A percentile compares a stretch with the other conserved stretches of the same genome.
Evolutionary conservation across 2,329 filamentous ascomycete species (phyloP).

Genomic region (Periglandula ipomoeae): DNA sequence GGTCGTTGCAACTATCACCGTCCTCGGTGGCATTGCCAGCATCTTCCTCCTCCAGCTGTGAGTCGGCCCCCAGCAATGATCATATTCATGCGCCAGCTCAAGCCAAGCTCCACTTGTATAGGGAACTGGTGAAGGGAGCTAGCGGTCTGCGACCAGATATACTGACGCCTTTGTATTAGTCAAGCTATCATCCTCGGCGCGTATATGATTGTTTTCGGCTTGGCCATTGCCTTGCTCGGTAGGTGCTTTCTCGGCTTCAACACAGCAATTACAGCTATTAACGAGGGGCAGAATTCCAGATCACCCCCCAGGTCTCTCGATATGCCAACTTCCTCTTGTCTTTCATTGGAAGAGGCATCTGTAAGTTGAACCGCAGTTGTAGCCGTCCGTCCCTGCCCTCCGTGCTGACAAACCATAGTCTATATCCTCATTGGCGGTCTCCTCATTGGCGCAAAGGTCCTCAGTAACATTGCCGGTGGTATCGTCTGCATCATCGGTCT

Average conservation of each 20-base stretch:
- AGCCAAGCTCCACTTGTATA: not conserved
- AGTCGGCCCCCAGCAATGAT: constrained; percentile 21
- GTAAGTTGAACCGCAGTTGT: constrained; percentile 47
- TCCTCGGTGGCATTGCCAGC: constrained; percentile 71
- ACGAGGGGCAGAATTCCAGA: constrained; percentile 66
- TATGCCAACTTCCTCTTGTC: constrained; percentile 98
- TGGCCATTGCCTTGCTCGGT: constrained; percentile 62
- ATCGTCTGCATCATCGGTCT: constrained; percentile 72
- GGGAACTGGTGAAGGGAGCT: not conserved
- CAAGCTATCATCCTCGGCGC: constrained; percentile 62
- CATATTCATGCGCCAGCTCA: not conserved
- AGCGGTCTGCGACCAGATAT: not conserved
- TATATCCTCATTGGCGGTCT: constrained; percentile 93
- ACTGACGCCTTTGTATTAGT: constrained; percentile 5
- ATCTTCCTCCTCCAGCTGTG: constrained; percentile 57
- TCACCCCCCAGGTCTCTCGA: constrained; percentile 82
- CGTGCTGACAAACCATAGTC: constrained; percentile 43
- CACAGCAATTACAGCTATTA: constrained; percentile 11
- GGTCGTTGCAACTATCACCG: constrained; percentile 75
- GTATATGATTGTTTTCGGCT: constrained; percentile 87
- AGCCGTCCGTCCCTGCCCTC: not conserved
- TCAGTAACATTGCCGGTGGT: constrained; percentile 67
- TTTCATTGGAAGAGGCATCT: constrained; percentile 89
- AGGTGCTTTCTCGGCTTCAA: constrained; percentile 10
- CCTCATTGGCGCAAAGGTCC: constrained; percentile 57